Conservation (phyloP, 73 alveolate genomes). For the Blepharisma japonicum region DNA sequence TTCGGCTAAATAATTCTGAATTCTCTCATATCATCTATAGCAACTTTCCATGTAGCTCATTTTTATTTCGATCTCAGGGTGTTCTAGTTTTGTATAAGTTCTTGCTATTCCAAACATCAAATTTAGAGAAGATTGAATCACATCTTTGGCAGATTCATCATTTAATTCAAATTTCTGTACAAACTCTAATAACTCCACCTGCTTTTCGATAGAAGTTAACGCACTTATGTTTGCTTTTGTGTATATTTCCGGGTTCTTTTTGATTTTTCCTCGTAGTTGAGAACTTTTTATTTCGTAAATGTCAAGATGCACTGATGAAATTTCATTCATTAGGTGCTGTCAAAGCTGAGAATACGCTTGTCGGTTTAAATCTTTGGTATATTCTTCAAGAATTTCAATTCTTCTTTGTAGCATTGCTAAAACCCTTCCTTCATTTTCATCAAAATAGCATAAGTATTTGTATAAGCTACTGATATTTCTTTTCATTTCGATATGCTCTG, state of each 20-base stretch:
- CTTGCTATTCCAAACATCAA: conserved; percentile 79
- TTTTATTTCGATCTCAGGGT: conserved; percentile 70
- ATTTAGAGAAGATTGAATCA: conserved; percentile 60
- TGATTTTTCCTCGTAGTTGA: conserved; percentile 66
- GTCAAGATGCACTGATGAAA: conserved; percentile 82
- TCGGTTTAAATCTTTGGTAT: conserved; percentile 74
- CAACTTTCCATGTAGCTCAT: conserved; percentile 63
- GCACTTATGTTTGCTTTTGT: conserved; percentile 33
- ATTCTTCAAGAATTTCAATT: conserved; percentile 76
- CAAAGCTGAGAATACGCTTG: conserved; percentile 76
- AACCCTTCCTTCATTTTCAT: conserved; percentile 66
- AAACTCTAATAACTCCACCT: conserved; percentile 57
- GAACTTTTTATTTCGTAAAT: conserved; percentile 74
- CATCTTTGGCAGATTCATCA: conserved; percentile 63
- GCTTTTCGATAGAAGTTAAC: conserved; percentile 65
- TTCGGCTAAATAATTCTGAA: conserved; percentile 51
- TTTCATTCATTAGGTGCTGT: conserved; percentile 82
- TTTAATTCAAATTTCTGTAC: conserved; percentile 68
- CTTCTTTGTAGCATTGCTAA: conserved; percentile 95
- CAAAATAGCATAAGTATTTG: conserved; percentile 76
- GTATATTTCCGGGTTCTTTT: conserved; percentile 70
- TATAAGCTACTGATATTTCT: conserved; percentile 75
- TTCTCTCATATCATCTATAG: conserved; percentile 64
- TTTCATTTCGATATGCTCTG: conserved; percentile 86
- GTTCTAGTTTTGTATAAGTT: conserved; percentile 68